phyloP scores from a whole-genome alignment of 2,329 filamentous ascomycete genomes.

The Nigrograna mackinnonii region DNA sequence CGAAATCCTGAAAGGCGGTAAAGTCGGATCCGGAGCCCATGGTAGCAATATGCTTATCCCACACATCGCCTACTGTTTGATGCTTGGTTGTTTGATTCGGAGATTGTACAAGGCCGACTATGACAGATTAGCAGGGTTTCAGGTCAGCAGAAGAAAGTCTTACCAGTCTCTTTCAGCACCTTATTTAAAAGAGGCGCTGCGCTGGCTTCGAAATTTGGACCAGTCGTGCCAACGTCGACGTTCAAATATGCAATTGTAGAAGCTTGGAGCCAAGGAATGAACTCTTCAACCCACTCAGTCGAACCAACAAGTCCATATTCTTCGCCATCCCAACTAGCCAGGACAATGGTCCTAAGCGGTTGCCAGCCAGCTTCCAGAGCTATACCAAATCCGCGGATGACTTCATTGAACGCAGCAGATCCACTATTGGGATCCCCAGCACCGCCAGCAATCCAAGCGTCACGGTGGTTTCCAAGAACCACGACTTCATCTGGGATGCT shows the following conservation, averaged over 20 bases:
- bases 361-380: constrained; percentile 78
- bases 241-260: constrained; percentile 83
- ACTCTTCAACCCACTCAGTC: constrained; percentile 93
- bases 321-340: constrained; percentile 70
- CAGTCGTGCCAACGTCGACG: constrained; percentile 74
- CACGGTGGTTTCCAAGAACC: constrained; percentile 88
- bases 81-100: constrained; percentile 74
- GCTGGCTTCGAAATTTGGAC: constrained; percentile 64
- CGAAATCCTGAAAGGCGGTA: constrained; percentile 58
- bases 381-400: constrained; percentile 73
- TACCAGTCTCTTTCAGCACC: constrained; percentile 67
- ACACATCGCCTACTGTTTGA: constrained; percentile 69
- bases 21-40: constrained; percentile 58
- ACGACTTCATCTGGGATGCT: constrained; percentile 83
- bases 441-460: constrained; percentile 88
- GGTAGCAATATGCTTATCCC: constrained; percentile 60
- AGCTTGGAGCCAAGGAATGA: constrained; percentile 75
- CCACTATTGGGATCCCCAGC: constrained; percentile 83
- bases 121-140: constrained; percentile 11
- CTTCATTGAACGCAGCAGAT: constrained; percentile 77
- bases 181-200: constrained; percentile 78
- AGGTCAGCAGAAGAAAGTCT: constrained; percentile 7
- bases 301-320: constrained; percentile 86
- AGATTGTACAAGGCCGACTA: constrained; percentile 39
- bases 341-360: constrained; percentile 86